Base-by-base conservation (phyloP, 495 filamentous ascomycete genomes). In the Cercophora scortea region DNA sequence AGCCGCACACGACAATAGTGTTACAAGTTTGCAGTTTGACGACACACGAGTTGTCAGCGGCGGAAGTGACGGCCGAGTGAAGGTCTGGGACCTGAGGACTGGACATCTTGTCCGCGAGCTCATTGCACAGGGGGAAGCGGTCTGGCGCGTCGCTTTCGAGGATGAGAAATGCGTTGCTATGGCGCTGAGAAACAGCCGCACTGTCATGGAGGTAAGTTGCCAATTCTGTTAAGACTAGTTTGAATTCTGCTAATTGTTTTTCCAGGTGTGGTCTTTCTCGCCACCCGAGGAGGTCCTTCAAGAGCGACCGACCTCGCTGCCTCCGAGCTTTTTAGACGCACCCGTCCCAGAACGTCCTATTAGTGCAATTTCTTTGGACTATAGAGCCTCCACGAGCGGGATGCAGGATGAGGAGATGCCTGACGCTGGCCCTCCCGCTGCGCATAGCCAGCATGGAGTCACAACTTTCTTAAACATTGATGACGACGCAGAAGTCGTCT, bases 111-210 rank as follows among this genome's bases (percentile, higher is more conserved):
- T 97, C 18, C 83, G 93, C 32, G 93, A 98, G 70, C 79, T 98
- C 10, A 89, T 89, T 8, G 78, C 84, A 13, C 90, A 90, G 10
- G 89, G 91, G 1, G 90, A 98, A 59, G 90, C 90, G 8, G 93
- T 98, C 3, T 98, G 93, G 93, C 79, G 94, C 47, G 93, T 97
- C 32, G 94, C 93, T 1, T 97, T 98, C 65, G 93, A 98, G 65
- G 91, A 95, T 47, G 94, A 98, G 69, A 96, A 96, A 63, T 92
- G 90, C 49, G 90, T 98, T 15, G 90, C 96, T 38, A 90, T 98
- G 81, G 92, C 93, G 3, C 85, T 85, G 58, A 79, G 93, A 52
- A 80, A 79, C 25, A 81, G 80, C 44, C 79, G 88, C 50, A 97
- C 94, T 1, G 86, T 96, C 50, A 98, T 98, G 93, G 93, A 98